Conservation (phyloP, 257 asterid genomes). For the Solanum bukasovii region DNA sequence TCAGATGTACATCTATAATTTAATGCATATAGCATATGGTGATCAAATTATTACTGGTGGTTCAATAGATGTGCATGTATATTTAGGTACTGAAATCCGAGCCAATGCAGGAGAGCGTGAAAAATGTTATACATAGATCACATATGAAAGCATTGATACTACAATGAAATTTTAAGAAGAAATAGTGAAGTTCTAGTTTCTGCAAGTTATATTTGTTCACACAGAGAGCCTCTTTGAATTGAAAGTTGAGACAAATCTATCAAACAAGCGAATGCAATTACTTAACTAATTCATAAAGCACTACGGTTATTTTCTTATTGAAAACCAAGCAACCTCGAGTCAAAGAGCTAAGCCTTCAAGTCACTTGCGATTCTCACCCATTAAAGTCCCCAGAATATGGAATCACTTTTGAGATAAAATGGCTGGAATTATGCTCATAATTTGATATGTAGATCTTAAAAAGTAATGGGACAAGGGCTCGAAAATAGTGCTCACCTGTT, state of each 20-base stretch:
- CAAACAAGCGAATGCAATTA: not conserved
- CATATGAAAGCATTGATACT: not conserved
- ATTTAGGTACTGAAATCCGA: not conserved
- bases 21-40: not conserved
- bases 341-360: not conserved
- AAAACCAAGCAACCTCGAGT: not conserved
- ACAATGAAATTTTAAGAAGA: not conserved
- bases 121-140: not conserved
- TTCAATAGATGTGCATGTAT: not conserved
- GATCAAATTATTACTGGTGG: not conserved
- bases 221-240: not conserved
- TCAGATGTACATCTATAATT: not conserved
- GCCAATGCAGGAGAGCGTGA: not conserved
- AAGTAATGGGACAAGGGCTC: not conserved
- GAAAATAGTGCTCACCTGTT: slow-evolving; percentile 18
- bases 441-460: not conserved
- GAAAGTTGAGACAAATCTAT: not conserved
- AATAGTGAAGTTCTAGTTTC: not conserved
- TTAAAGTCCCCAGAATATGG: not conserved
- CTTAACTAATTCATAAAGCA: not conserved
- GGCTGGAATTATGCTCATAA: not conserved
- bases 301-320: not conserved
- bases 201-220: not conserved
- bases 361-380: not conserved
- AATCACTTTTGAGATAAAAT: not conserved